Percentiles rank a stretch among this genome's conserved stretches.
phyloP scores from a whole-genome alignment of 2,329 filamentous ascomycete genomes.

The Mycosphaerelloides madeirae region DNA sequence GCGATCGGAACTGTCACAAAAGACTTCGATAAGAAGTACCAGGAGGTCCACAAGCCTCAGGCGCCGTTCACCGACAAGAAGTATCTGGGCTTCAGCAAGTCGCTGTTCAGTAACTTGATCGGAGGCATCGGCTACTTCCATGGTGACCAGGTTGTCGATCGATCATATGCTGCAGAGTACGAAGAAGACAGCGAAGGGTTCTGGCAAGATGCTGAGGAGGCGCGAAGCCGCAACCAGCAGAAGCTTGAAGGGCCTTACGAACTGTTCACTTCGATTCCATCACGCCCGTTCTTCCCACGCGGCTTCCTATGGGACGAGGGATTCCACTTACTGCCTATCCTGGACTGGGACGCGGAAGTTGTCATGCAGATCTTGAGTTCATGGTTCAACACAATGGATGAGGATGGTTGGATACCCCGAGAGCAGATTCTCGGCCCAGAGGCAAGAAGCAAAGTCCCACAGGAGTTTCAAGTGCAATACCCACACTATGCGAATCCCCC shows the following conservation, averaged over 20 bases:
- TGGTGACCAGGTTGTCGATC: constrained; percentile 80
- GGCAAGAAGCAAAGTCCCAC: constrained; percentile 88
- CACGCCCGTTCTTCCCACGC: constrained; percentile 89
- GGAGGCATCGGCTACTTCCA: constrained; percentile 96
- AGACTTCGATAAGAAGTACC: constrained; percentile 70
- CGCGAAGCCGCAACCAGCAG: constrained; percentile 63
- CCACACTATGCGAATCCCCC: constrained; percentile 97
- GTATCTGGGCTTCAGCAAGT: constrained; percentile 76
- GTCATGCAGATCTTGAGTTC: constrained; percentile 82
- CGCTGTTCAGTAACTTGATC: constrained; percentile 88
- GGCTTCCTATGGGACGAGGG: constrained; percentile 98
- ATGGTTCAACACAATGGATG: constrained; percentile 95
- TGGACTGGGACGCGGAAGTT: constrained; percentile 91
- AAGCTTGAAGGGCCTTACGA: constrained; percentile 76
- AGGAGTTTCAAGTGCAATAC: constrained; percentile 91
- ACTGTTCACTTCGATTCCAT: constrained; percentile 87
- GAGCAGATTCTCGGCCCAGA: constrained; percentile 92
- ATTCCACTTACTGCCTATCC: constrained; percentile 85
- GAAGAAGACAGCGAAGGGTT: constrained; percentile 94
- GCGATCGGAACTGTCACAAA: constrained; percentile 63
- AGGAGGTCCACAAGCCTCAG: constrained; percentile 65
- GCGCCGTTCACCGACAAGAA: constrained; percentile 69
- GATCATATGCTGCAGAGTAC: constrained; percentile 86
- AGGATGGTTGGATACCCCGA: constrained; percentile 93
- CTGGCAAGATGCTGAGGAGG: constrained; percentile 85